Percentiles rank a stretch among this genome's conserved stretches.
Evolutionary conservation across 2,329 filamentous ascomycete genomes (phyloP).

Genomic region (Dactylellina haptotyla): DNA sequence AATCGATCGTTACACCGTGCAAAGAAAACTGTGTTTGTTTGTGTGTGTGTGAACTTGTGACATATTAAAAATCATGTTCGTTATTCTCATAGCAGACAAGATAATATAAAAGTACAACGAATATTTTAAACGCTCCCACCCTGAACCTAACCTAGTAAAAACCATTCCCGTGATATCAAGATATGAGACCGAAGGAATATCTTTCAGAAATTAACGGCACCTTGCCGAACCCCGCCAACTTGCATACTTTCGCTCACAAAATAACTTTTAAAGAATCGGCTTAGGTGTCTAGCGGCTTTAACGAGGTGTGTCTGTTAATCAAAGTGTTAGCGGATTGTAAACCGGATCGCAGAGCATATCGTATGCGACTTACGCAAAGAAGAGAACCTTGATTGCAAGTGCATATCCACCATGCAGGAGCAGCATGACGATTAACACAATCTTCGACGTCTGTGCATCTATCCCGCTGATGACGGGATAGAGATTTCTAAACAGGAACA

Average conservation of each 20-base stretch:
- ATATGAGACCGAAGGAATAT: too few species aligned
- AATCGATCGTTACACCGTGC: too few species aligned
- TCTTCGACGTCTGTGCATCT: conserved; percentile 89
- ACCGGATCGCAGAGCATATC: not conserved
- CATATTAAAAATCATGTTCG: not conserved
- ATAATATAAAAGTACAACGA: conserved; percentile 1
- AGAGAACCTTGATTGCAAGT: conserved; percentile 93
- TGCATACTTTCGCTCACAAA: not conserved
- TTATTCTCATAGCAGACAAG: not conserved
- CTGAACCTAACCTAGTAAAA: not conserved
- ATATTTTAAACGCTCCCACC: not conserved
- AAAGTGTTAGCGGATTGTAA: not conserved
- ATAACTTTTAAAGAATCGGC: not conserved
- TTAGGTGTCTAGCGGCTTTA: conserved; percentile 25
- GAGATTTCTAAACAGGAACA: conserved; percentile 84
- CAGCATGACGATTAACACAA: conserved; percentile 83
- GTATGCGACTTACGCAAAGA: conserved; percentile 75
- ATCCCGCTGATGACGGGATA: conserved; percentile 90
- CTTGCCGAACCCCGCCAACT: not conserved
- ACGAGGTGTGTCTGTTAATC: conserved; percentile 28
- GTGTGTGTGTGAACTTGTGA: not conserved
- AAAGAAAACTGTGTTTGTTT: too few species aligned
- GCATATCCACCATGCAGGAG: conserved; percentile 87
- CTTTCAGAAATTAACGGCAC: too few species aligned
- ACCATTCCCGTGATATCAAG: not conserved